Base-by-base conservation (phyloP, 164 flowering plant species). In the Sedum album region DNA sequence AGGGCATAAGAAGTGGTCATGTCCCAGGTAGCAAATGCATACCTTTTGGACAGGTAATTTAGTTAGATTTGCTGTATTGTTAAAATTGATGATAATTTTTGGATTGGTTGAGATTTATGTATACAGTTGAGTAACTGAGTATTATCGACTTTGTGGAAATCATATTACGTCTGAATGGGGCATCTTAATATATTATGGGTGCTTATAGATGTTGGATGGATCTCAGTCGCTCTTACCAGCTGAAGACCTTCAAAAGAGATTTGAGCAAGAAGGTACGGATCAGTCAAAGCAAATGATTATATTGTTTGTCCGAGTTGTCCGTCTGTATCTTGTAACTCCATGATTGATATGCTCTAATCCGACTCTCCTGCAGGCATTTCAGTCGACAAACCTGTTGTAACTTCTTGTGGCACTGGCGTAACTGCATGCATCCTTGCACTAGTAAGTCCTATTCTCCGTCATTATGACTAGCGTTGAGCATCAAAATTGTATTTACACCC, bases 11-110 rank as follows among this genome's bases (percentile, higher is more conserved):
- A 79, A 84, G 97, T 76, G 99, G 99, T 38, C 97, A 95, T 84
- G 90, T 95, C 23, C 97, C 99, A 21, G 94, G 97, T 60, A 95
- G 97, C 86, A 89, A 85, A 79, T 95, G 97, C 70, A 73, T 95
- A 72, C 99, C 97, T 71, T 95, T 95, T 78, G 69, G 78, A 14
- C 86, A 88, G 93, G 99, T 90, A 78, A 64, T 36, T 36, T 18
- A 2, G 33, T 57, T 23, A 57, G 8, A 26, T 11, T 2, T 26
- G 6, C 23, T 53, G 18, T 55, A 8, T 44, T 44, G 17, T 17
- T 44, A 11, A 13, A 30, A 57, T 2, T 57, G 33, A 9, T 26
- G 33, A 28, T 13, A 28, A 33, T 57, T 10, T 26, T 57, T 28
- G 60, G 7, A 53, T n/a, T n/a, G n/a, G n/a, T n/a, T n/a, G n/a